Evolutionary conservation across 2,329 filamentous ascomycete species (phyloP).

Genomic region (Zymoseptoria tritici): DNA sequence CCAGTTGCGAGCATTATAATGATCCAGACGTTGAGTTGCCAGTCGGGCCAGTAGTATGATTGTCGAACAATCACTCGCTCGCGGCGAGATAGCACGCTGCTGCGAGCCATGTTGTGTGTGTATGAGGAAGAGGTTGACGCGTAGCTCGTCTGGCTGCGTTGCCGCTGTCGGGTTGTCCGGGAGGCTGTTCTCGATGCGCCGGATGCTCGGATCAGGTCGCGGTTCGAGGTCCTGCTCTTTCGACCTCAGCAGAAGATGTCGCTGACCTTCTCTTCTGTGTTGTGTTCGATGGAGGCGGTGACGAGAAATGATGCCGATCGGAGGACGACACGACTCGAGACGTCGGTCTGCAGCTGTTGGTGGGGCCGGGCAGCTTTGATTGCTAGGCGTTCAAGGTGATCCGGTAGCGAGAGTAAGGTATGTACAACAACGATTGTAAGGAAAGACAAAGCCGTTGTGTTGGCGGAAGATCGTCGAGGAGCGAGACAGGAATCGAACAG

Average conservation of each 20-base stretch:
- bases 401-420: background rate
- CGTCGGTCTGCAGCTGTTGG: background rate
- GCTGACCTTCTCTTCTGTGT: background rate
- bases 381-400: background rate
- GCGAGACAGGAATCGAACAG: background rate
- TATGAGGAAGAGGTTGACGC: background rate
- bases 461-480: background rate
- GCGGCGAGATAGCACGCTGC: conserved; percentile 24
- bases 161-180: background rate
- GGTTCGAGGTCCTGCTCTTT: background rate
- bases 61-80: conserved; percentile 38
- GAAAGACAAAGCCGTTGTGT: background rate
- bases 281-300: background rate
- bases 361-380: background rate
- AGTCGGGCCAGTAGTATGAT: conserved; percentile 58
- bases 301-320: background rate
- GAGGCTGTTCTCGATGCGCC: background rate
- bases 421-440: background rate
- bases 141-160: background rate
- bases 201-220: background rate
- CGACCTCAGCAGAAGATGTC: background rate
- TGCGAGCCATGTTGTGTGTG: conserved; percentile 22
- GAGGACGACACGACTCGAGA: background rate
- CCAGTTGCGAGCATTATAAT: conserved; percentile 54
- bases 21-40: conserved; percentile 58